These are phyloP conservation scores for Raphidocelis subcapitata DNA, from an alignment of 139 green algal genomes.

Conservation along the genomic window DNA sequence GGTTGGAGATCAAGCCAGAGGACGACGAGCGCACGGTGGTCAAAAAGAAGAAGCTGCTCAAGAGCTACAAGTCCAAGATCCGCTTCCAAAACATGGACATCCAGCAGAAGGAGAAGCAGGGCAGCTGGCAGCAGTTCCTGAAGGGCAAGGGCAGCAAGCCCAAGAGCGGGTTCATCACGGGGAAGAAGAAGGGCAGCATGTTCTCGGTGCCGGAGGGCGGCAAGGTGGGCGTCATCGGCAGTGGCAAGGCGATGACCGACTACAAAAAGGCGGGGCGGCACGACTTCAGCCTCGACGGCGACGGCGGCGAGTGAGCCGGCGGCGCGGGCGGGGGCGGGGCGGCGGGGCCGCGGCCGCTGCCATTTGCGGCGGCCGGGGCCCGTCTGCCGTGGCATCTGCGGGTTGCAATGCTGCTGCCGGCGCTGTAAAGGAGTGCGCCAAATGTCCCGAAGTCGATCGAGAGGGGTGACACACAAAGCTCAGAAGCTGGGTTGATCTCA, in stretches of 20 bases:
- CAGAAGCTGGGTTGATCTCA: no score
- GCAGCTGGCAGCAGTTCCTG: slow-evolving; percentile 71
- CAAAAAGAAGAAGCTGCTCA: slow-evolving; percentile 85
- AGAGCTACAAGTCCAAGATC: slow-evolving; percentile 82
- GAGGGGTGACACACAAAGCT: no score
- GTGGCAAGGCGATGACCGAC: slow-evolving; percentile 64
- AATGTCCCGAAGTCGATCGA: no score
- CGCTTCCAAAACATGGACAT: slow-evolving; percentile 80
- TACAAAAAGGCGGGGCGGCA: slow-evolving; percentile 49
- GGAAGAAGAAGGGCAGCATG: slow-evolving; percentile 24
- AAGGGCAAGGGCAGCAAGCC: slow-evolving; percentile 72
- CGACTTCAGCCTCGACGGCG: slow-evolving; percentile 41
- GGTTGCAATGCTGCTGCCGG: no score
- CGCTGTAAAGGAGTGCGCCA: no score
- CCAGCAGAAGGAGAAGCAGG: slow-evolving; percentile 52
- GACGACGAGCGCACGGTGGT: slow-evolving; percentile 79
- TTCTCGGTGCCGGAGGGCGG: slow-evolving; percentile 46
- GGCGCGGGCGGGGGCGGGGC: neutral
- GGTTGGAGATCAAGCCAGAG: slow-evolving; percentile 71
- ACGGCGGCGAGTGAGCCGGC: neutral
- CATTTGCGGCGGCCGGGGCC: no score
- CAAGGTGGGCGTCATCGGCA: slow-evolving; percentile 73
- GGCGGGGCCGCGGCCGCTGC: no score
- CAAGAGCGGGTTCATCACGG: slow-evolving; percentile 63
- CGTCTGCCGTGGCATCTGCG: no score